Conservation (phyloP, 1,284 basidiomycete species). For the Trametes sp. region DNA sequence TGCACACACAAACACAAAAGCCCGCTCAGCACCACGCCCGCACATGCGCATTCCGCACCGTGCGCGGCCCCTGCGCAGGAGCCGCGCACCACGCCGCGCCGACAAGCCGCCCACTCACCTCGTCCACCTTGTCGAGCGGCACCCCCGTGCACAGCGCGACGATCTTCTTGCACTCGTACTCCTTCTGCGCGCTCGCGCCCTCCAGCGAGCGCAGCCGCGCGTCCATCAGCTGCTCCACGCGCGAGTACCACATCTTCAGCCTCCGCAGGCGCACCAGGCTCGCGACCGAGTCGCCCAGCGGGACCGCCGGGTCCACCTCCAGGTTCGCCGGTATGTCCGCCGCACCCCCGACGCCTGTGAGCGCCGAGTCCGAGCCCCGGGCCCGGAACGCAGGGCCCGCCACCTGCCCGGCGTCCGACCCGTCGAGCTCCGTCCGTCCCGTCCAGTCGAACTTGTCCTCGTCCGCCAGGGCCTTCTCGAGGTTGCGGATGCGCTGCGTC, state of each 20-base stretch:
- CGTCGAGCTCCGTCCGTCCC: slow-evolving; percentile 76
- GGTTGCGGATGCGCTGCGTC: slow-evolving; percentile 78
- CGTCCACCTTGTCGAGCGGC: slow-evolving; percentile 88
- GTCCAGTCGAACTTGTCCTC: slow-evolving; percentile 91
- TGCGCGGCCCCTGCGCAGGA: neutral
- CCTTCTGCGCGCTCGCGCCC: slow-evolving; percentile 84
- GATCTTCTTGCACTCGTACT: slow-evolving; percentile 90
- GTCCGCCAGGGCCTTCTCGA: slow-evolving; percentile 79
- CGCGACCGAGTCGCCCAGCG: slow-evolving; percentile 61
- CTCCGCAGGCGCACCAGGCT: slow-evolving; percentile 77
- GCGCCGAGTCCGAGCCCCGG: slow-evolving; percentile 69
- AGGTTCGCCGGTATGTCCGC: slow-evolving; percentile 68
- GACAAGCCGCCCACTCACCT: slow-evolving; percentile 60
- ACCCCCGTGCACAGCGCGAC: slow-evolving; percentile 91
- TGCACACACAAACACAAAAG: slow-evolving; percentile 41
- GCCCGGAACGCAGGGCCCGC: slow-evolving; percentile 69
- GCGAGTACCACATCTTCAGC: slow-evolving; percentile 82
- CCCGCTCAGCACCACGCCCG: slow-evolving; percentile 18
- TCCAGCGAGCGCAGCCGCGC: slow-evolving; percentile 75
- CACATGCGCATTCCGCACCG: neutral
- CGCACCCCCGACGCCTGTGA: slow-evolving; percentile 57
- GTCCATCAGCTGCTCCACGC: slow-evolving; percentile 79
- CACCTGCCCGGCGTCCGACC: slow-evolving; percentile 54
- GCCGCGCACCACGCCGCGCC: neutral
- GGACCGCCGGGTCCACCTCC: slow-evolving; percentile 73